A percentile compares a stretch with the other conserved stretches of the same genome.
phyloP scores from a whole-genome alignment of 345 rosid species.

The Dovyalis caffra region DNA sequence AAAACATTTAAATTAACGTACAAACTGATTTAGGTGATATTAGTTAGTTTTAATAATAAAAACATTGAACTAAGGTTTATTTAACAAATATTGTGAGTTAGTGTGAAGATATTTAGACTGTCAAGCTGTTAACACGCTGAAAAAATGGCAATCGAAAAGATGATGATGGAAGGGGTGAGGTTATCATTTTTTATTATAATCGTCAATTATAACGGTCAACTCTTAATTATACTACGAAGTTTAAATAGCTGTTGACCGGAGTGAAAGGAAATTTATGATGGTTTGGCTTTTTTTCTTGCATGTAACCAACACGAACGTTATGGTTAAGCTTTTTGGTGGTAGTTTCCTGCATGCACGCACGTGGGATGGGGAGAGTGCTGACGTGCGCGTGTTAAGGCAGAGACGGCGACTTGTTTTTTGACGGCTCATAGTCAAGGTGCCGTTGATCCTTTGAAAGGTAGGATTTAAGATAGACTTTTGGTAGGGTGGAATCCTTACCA shows the following conservation, averaged over 20 bases:
- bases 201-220: neutral
- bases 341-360: neutral
- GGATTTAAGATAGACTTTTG: neutral
- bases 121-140: too few relatives aligned
- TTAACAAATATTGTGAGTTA: too few relatives aligned
- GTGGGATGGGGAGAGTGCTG: neutral
- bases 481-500: neutral
- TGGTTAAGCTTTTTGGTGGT: neutral
- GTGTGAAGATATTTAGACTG: too few relatives aligned
- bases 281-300: neutral
- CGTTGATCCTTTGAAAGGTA: neutral
- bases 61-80: too few relatives aligned
- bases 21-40: too few relatives aligned
- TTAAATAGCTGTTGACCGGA: neutral
- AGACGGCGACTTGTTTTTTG: neutral
- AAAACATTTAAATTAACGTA: too few relatives aligned
- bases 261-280: neutral
- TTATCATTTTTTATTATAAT: neutral
- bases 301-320: neutral
- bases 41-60: too few relatives aligned
- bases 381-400: neutral
- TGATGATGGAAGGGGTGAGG: neutral
- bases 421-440: neutral
- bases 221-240: neutral
- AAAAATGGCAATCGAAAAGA: fast-evolving